Base-by-base conservation (phyloP, 257 asterid genomes). In the Nicotiana tomentosiformis region DNA sequence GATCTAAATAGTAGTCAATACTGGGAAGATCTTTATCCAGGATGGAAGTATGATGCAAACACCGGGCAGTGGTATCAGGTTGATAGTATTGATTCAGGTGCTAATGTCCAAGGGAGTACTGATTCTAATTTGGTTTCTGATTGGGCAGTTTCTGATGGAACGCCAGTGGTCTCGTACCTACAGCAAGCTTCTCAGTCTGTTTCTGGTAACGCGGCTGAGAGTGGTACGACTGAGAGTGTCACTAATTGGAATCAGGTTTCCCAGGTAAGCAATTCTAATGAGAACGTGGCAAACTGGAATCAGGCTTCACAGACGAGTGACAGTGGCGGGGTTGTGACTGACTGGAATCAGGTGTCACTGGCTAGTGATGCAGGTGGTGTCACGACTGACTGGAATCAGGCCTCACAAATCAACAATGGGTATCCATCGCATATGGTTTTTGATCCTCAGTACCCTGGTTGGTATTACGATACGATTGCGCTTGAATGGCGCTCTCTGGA, bases 401-500 rank as follows among this genome's bases (percentile, higher is more conserved):
- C 84, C 46, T 88, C 93, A 66, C 83, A 87, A 65, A 89, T 56
- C 62, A 90, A 88, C 84, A 89, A 85, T 77, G 93, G 90, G 37
- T 94, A 96, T 85, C 98, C 99, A 62, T 89, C 93, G 18, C 91
- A 96, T 87, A 92, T 94, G 98, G 90, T 90, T 69, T 93, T 96
- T 84, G 98, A 94, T 91, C 95, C 97, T 86, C 93, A 90, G 86
- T 96, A 93, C 89, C 98, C 99, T 80, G 98, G 91, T n/a, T 96
- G 98, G 97, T 94, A 92, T 87, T 96, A 93, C 78, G 98, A 96
- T 86, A 89, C 96, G 46, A 88, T 78, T 84, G 86, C 93, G 29
- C 93, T 88, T 81, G 92, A 91, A 82, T 94, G 98, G 98, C 87
- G 86, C 15, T 39, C 88, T 30, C 87, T 94, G 88, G 98, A 96